Evolutionary conservation across 2,329 filamentous ascomycete species (phyloP).

Genomic region (Penicillium sp.): DNA sequence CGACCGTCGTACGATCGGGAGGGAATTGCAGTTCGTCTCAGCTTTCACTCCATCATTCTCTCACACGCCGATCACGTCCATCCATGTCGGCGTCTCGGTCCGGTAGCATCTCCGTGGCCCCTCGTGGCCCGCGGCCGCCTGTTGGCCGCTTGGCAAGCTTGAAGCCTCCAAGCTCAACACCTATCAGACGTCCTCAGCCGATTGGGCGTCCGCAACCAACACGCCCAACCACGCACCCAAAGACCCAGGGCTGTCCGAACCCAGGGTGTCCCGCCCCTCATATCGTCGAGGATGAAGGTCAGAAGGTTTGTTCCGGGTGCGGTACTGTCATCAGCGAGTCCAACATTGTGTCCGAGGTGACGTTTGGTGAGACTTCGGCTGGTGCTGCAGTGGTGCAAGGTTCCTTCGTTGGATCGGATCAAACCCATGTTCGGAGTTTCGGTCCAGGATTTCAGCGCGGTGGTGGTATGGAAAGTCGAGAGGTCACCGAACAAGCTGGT

Average conservation of each 20-base stretch:
- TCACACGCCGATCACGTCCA: neutral
- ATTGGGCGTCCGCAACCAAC: conserved; percentile 25
- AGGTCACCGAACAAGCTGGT: conserved; percentile 42
- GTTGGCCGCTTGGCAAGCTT: conserved; percentile 38
- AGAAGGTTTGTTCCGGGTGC: conserved; percentile 68
- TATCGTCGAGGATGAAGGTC: conserved; percentile 42
- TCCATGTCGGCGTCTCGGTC: conserved; percentile 31
- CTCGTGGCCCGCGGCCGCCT: conserved; percentile 23
- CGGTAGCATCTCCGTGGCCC: conserved; percentile 26
- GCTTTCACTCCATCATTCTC: neutral
- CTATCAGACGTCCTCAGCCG: conserved; percentile 35
- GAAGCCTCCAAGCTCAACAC: conserved; percentile 32
- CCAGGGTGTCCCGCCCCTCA: conserved; percentile 41
- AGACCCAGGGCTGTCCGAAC: conserved; percentile 41
- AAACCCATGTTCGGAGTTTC: conserved; percentile 66
- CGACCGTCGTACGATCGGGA: no score
- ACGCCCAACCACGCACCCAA: conserved; percentile 33
- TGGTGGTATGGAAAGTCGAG: conserved; percentile 46
- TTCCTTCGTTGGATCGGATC: conserved; percentile 77
- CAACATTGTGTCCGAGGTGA: conserved; percentile 87
- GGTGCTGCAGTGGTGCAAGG: conserved; percentile 89
- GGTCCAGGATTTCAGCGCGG: conserved; percentile 42
- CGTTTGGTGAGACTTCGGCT: conserved; percentile 78
- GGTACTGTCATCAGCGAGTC: conserved; percentile 77
- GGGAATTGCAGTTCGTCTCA: neutral